These are phyloP conservation scores for Solanum appendiculatum DNA, from an alignment of 257 asterid species.

Conservation along the genomic window DNA sequence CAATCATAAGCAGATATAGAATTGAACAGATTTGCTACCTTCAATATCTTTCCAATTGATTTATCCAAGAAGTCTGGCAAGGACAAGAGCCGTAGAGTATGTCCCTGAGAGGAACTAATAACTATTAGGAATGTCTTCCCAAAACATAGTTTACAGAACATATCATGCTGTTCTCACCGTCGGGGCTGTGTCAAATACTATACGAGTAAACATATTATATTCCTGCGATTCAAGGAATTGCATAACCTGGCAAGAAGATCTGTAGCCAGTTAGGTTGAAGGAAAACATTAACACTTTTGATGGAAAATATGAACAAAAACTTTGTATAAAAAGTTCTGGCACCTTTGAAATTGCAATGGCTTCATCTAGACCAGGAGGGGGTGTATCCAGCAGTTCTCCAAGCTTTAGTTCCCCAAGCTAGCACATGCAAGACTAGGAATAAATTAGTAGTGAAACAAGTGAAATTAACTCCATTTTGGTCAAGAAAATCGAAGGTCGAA, in stretches of 20 bases:
- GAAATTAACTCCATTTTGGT: neutral
- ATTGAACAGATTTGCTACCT: slow-evolving; percentile 33
- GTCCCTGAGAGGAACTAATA: slow-evolving; percentile 56
- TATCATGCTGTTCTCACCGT: slow-evolving; percentile 50
- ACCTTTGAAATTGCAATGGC: slow-evolving; percentile 98
- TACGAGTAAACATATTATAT: slow-evolving; percentile 90
- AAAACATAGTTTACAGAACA: slow-evolving; percentile 1
- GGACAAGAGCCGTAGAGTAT: slow-evolving; percentile 79
- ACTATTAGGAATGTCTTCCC: slow-evolving; percentile 7
- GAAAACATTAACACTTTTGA: slow-evolving; percentile 6
- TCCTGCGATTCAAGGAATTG: slow-evolving; percentile 88
- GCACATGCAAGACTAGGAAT: slow-evolving; percentile 1
- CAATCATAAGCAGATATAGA: neutral
- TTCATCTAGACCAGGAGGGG: slow-evolving; percentile 99
- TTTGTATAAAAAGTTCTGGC: slow-evolving; percentile 10
- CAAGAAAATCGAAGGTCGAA: neutral
- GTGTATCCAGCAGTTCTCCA: slow-evolving; percentile 97
- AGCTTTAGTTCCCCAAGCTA: slow-evolving; percentile 97
- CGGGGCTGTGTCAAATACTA: slow-evolving; percentile 97
- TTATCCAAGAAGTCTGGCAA: slow-evolving; percentile 96
- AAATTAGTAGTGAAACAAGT: neutral
- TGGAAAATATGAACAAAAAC: neutral
- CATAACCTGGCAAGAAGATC: slow-evolving; percentile 60
- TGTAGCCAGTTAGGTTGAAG: slow-evolving; percentile 17
- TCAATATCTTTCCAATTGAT: slow-evolving; percentile 92